A percentile compares a stretch with the other conserved stretches of the same genome.
phyloP scores from a whole-genome alignment of 495 filamentous ascomycete species.

The Penicillium odoratum region DNA sequence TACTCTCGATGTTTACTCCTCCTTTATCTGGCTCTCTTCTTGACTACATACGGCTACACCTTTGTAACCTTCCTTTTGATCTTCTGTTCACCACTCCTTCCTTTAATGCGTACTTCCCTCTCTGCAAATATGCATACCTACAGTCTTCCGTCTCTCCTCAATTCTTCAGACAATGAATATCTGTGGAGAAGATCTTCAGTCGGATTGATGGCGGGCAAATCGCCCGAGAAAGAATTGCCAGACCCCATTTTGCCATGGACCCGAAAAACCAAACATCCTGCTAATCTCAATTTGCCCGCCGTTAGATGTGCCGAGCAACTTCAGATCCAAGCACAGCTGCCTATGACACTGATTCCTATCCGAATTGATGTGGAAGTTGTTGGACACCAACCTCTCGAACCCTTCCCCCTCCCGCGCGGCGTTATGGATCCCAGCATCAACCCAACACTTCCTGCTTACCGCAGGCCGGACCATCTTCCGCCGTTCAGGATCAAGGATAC shows the following conservation, averaged over 20 bases:
- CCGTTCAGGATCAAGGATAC: conserved; percentile 87
- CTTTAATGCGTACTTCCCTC: neutral
- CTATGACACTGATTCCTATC: conserved; percentile 90
- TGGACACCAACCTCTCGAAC: conserved; percentile 69
- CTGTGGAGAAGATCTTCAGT: too few relatives aligned
- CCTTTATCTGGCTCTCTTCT: neutral
- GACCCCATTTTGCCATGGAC: neutral
- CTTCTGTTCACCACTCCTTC: neutral
- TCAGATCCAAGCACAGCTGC: conserved; percentile 79
- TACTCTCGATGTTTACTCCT: neutral
- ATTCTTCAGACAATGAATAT: too few relatives aligned
- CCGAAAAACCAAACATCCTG: neutral
- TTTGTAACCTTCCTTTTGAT: neutral
- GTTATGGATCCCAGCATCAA: conserved; percentile 62
- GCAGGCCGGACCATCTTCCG: conserved; percentile 70
- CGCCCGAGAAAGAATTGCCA: too few relatives aligned
- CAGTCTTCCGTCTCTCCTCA: too few relatives aligned
- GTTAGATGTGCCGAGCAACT: conserved; percentile 60
- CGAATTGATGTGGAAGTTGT: conserved; percentile 93
- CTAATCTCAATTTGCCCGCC: neutral
- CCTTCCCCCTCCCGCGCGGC: conserved; percentile 66
- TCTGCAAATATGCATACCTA: neutral
- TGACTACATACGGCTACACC: neutral
- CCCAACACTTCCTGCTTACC: conserved; percentile 70
- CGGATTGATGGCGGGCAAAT: too few relatives aligned